Conservation (phyloP, 192 early-diverging fungal species). For the Umbelopsis sp. region DNA sequence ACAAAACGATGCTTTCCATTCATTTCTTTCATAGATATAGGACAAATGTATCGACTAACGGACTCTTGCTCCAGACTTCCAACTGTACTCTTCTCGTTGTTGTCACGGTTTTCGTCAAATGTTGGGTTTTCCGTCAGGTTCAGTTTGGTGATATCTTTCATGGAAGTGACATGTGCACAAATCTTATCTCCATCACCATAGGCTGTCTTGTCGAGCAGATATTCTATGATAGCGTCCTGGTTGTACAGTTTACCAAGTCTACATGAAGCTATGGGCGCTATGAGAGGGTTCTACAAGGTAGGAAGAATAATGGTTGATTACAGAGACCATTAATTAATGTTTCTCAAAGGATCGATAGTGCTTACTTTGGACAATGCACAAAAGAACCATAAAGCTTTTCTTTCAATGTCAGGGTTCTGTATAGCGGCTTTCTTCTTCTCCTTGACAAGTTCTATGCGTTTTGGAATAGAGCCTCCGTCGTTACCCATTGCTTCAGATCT, state of each 20-base stretch:
- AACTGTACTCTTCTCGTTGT: conserved; percentile 41
- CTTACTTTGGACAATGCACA: conserved; percentile 81
- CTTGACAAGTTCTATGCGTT: conserved; percentile 83
- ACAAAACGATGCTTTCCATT: conserved; percentile 76
- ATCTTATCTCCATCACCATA: conserved; percentile 83
- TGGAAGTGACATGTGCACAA: conserved; percentile 66
- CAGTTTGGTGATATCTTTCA: conserved; percentile 76
- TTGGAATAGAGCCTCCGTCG: conserved; percentile 90
- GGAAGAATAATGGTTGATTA: neutral
- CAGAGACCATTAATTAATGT: too few relatives aligned
- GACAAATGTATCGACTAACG: conserved; percentile 69
- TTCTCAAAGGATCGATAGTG: neutral
- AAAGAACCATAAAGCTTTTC: conserved; percentile 65
- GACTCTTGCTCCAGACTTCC: conserved; percentile 56
- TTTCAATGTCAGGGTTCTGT: conserved; percentile 65
- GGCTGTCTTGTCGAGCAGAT: conserved; percentile 62
- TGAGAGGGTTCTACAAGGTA: conserved; percentile 46
- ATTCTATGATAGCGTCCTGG: conserved; percentile 77
- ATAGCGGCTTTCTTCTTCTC: conserved; percentile 68
- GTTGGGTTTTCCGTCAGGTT: conserved; percentile 70
- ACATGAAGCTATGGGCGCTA: conserved; percentile 68
- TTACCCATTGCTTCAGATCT: conserved; percentile 57
- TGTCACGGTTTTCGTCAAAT: conserved; percentile 39
- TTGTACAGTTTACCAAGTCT: conserved; percentile 83
- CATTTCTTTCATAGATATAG: conserved; percentile 84